Percentiles rank a stretch among this genome's conserved stretches.
Evolutionary conservation across 208 protist genomes (phyloP).

Genomic region (Trypanosoma boissoni): DNA sequence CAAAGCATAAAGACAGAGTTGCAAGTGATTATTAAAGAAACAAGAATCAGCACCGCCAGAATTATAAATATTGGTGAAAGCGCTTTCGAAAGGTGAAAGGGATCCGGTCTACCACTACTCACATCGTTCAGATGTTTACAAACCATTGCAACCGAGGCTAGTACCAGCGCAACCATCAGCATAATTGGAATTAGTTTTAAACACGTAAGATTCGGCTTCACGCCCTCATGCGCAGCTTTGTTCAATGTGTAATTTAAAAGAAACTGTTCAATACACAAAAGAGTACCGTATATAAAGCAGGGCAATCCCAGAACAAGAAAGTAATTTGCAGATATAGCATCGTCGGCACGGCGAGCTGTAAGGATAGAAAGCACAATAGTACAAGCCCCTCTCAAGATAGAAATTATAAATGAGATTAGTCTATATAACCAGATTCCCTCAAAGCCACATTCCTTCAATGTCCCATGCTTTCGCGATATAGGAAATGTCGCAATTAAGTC

Average conservation of each 20-base stretch:
- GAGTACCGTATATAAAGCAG: slow-evolving; percentile 30
- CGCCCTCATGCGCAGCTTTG: neutral
- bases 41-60: slow-evolving; percentile 8
- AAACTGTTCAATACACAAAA: slow-evolving; percentile 35
- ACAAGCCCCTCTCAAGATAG: slow-evolving; percentile 28
- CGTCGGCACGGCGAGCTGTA: slow-evolving; percentile 64
- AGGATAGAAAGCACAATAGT: slow-evolving; percentile 50
- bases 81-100: slow-evolving; percentile 28
- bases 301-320: slow-evolving; percentile 64
- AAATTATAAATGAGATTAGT: slow-evolving; percentile 33
- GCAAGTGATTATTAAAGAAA: neutral
- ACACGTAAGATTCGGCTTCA: slow-evolving; percentile 1
- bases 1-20: neutral
- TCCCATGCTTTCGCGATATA: slow-evolving; percentile 6
- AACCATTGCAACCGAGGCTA: slow-evolving; percentile 49
- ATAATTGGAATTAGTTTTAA: slow-evolving; percentile 16
- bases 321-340: slow-evolving; percentile 62
- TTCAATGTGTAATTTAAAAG: neutral
- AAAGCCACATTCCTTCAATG: slow-evolving; percentile 24
- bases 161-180: slow-evolving; percentile 31
- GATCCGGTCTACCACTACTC: slow-evolving; percentile 5
- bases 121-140: slow-evolving; percentile 59
- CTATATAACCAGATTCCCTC: slow-evolving; percentile 28
- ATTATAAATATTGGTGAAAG: slow-evolving; percentile 67
- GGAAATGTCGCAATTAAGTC: slow-evolving; percentile 21